phyloP scores from a whole-genome alignment of 768 basidiomycete genomes.

The Podaxis pistillaris region DNA sequence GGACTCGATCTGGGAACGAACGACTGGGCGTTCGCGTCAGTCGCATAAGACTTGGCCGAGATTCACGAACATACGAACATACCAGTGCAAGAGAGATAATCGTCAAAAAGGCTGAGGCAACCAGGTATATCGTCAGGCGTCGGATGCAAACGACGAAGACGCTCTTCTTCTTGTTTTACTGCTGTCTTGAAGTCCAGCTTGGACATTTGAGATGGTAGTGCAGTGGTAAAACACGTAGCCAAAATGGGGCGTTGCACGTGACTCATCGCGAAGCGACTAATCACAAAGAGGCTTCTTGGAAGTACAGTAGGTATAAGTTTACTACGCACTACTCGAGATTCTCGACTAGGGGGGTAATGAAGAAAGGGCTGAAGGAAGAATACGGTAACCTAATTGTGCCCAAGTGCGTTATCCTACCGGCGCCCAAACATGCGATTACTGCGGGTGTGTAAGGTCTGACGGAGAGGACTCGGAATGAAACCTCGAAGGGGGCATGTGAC shows the following conservation, averaged over 20 bases:
- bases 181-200: slow-evolving; percentile 51
- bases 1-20: slow-evolving; percentile 77
- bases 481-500: too few species aligned
- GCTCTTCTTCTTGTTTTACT: slow-evolving; percentile 66
- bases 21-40: slow-evolving; percentile 41
- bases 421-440: too few species aligned
- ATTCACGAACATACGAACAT: slow-evolving; percentile 17
- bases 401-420: too few species aligned
- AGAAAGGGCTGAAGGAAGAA: too few species aligned
- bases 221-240: background rate
- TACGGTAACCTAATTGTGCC: too few species aligned
- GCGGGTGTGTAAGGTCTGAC: too few species aligned
- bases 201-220: slow-evolving; percentile 24
- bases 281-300: too few species aligned
- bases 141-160: slow-evolving; percentile 66
- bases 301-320: too few species aligned
- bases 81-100: slow-evolving; percentile 73
- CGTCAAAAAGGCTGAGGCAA: slow-evolving; percentile 76
- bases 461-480: too few species aligned
- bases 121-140: slow-evolving; percentile 77
- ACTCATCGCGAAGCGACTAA: background rate
- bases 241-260: background rate
- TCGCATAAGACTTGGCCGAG: background rate
- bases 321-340: too few species aligned
- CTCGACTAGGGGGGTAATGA: too few species aligned